Evolutionary conservation across 371 early-diverging fungal species (phyloP).

Genomic region (Circinella umbellata): DNA sequence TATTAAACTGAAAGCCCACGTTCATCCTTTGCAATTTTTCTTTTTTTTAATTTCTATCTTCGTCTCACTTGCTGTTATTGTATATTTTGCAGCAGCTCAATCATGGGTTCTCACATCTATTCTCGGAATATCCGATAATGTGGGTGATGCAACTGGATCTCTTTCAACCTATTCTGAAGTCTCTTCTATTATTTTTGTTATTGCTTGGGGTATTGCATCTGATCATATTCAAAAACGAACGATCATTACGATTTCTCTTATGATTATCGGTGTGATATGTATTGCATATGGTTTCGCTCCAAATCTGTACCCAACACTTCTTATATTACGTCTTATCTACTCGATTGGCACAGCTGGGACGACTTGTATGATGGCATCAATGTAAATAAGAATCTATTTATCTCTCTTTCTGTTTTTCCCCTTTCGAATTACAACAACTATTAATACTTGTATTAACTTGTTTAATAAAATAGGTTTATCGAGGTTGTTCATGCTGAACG

Average conservation of each 20-base stretch:
- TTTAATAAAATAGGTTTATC: slow-evolving; percentile 13
- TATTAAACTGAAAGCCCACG: slow-evolving; percentile 35
- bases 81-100: slow-evolving; percentile 39
- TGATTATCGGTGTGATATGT: slow-evolving; percentile 56
- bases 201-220: slow-evolving; percentile 35
- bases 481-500: slow-evolving; percentile 52
- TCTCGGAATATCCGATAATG: slow-evolving; percentile 13
- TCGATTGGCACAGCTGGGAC: slow-evolving; percentile 73
- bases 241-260: slow-evolving; percentile 25
- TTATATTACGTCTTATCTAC: slow-evolving; percentile 60
- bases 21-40: slow-evolving; percentile 41
- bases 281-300: slow-evolving; percentile 51
- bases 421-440: no score
- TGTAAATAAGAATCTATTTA: slow-evolving; percentile 29
- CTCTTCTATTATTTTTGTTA: slow-evolving; percentile 36
- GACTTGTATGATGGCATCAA: slow-evolving; percentile 68
- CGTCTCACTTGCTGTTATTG: slow-evolving; percentile 32
- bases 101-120: slow-evolving; percentile 30
- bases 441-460: slow-evolving; percentile 11
- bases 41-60: slow-evolving; percentile 39
- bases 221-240: slow-evolving; percentile 27
- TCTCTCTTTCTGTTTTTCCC: no score
- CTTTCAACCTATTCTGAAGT: slow-evolving; percentile 70
- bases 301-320: slow-evolving; percentile 55
- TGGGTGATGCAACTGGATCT: slow-evolving; percentile 49